A percentile compares a stretch with the other conserved stretches of the same genome.
phyloP scores from a whole-genome alignment of 106 monocot species.

The Posidonia australis region DNA sequence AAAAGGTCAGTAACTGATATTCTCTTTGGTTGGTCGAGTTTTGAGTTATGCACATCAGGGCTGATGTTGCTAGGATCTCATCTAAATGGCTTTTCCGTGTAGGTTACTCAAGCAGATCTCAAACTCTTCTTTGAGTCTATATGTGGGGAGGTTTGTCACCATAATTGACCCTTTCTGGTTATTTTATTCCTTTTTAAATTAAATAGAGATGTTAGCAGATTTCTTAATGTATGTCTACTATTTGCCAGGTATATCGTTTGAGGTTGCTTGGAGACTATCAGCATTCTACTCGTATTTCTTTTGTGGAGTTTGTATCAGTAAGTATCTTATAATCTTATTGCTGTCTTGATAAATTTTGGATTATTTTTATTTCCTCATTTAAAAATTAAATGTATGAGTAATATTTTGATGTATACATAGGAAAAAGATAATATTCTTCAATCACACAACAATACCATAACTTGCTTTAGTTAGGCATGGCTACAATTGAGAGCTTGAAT shows the following conservation, averaged over 20 bases:
- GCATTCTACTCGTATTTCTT: conserved; percentile 64
- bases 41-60: conserved; percentile 1
- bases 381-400: neutral
- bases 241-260: conserved; percentile 43
- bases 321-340: conserved; percentile 7
- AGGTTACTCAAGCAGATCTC: conserved; percentile 39
- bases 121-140: conserved; percentile 30
- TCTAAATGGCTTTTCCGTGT: conserved; percentile 11
- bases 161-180: neutral
- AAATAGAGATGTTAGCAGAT: neutral
- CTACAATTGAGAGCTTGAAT: too few species aligned
- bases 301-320: conserved; percentile 57
- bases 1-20: conserved; percentile 19
- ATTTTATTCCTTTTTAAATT: neutral
- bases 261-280: conserved; percentile 69
- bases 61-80: conserved; percentile 31
- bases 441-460: too few species aligned
- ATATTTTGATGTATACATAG: too few species aligned
- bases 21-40: neutral
- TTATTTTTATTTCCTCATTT: neutral
- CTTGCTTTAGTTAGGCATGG: too few species aligned
- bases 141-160: conserved; percentile 28
- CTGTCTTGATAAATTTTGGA: neutral
- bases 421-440: too few species aligned
- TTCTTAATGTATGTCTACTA: neutral